These are phyloP conservation scores for Thelephora ganbajun DNA, from an alignment of 768 basidiomycete genomes.

Conservation along the genomic window DNA sequence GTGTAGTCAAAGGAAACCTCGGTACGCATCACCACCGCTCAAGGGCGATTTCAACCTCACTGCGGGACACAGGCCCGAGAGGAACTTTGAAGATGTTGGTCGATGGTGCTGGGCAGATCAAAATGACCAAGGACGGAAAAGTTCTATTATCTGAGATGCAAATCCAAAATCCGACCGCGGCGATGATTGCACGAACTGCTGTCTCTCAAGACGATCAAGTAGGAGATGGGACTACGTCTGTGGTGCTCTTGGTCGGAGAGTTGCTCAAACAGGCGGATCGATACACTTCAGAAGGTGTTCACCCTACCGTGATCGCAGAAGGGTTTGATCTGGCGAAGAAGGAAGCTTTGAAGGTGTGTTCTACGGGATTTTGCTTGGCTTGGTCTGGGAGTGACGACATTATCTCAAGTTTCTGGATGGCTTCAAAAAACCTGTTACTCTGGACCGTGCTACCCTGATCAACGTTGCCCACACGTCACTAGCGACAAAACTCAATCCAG, in stretches of 20 bases:
- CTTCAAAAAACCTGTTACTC: slow-evolving; percentile 64
- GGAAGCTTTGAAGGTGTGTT: slow-evolving; percentile 70
- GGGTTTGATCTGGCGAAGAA: slow-evolving; percentile 98
- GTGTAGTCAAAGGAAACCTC: slow-evolving; percentile 93
- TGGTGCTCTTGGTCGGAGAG: slow-evolving; percentile 91
- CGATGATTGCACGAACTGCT: slow-evolving; percentile 97
- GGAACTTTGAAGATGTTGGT: slow-evolving; percentile 99
- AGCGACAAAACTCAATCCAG: slow-evolving; percentile 77
- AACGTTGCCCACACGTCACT: slow-evolving; percentile 93
- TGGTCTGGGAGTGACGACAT: slow-evolving; percentile 9
- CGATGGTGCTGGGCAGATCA: slow-evolving; percentile 94
- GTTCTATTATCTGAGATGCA: slow-evolving; percentile 99
- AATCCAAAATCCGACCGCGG: slow-evolving; percentile 97
- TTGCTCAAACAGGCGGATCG: slow-evolving; percentile 95
- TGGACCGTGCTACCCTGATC: slow-evolving; percentile 86
- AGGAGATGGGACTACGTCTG: slow-evolving; percentile 96
- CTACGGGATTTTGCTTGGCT: slow-evolving; percentile 8
- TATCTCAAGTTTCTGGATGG: slow-evolving; percentile 74
- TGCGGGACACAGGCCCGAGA: slow-evolving; percentile 55
- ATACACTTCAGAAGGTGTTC: slow-evolving; percentile 95
- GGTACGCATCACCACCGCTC: slow-evolving; percentile 34
- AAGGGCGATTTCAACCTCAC: slow-evolving; percentile 1
- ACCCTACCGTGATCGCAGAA: slow-evolving; percentile 89
- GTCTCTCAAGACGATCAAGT: slow-evolving; percentile 99
- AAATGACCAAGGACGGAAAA: slow-evolving; percentile 99